phyloP scores from a whole-genome alignment of 371 early-diverging fungal species.

The Actinomortierella wolfii region DNA sequence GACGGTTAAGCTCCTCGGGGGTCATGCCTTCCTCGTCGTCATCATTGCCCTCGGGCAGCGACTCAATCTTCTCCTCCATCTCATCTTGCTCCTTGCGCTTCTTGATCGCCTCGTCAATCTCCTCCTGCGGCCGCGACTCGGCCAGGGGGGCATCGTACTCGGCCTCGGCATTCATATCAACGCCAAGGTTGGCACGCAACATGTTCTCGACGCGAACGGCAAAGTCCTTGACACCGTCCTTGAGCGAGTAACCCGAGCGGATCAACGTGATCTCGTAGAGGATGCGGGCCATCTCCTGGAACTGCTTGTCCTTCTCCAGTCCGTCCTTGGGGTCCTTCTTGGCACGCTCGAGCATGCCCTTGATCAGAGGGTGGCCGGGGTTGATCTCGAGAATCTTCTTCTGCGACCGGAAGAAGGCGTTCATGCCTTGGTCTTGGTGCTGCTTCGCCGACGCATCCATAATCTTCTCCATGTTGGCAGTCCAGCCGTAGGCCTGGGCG shows the following conservation, averaged over 20 bases:
- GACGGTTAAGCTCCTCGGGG: conserved; percentile 33
- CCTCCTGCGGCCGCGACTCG: conserved; percentile 38
- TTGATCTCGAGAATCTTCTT: conserved; percentile 91
- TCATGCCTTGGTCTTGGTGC: conserved; percentile 61
- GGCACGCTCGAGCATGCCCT: conserved; percentile 57
- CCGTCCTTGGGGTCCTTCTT: conserved; percentile 46
- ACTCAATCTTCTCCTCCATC: neutral
- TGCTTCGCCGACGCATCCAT: conserved; percentile 64
- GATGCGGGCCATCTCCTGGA: conserved; percentile 62
- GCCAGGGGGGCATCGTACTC: conserved; percentile 48
- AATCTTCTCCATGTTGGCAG: conserved; percentile 87
- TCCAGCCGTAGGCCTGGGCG: conserved; percentile 72
- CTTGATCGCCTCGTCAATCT: conserved; percentile 43
- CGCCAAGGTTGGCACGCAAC: conserved; percentile 68
- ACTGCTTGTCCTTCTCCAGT: conserved; percentile 52
- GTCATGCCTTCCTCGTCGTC: conserved; percentile 14
- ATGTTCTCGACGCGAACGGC: conserved; percentile 74
- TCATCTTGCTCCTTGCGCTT: conserved; percentile 44
- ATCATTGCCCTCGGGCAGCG: conserved; percentile 21
- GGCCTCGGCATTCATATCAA: conserved; percentile 51
- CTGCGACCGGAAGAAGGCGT: conserved; percentile 57
- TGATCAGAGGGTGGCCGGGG: conserved; percentile 74
- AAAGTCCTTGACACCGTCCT: conserved; percentile 61
- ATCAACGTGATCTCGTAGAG: conserved; percentile 81
- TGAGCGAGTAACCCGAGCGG: conserved; percentile 74